Percentiles rank a stretch among this genome's conserved stretches.
These are phyloP conservation scores for Bipolaris zeicola DNA, from an alignment of 2,329 filamentous ascomycete genomes.

Conservation along the genomic window DNA sequence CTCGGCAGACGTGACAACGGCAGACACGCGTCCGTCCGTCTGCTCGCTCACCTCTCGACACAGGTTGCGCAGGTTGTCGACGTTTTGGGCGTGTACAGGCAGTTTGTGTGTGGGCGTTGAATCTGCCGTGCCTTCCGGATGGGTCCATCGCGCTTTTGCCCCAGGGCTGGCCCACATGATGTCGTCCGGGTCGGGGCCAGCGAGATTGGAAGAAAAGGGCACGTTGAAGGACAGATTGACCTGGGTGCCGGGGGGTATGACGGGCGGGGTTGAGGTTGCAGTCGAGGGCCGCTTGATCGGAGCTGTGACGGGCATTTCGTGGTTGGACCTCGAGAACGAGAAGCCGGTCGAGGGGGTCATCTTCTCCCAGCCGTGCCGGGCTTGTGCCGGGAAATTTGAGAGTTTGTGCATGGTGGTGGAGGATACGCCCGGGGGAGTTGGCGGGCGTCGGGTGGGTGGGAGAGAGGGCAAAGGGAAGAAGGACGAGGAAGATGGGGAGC, in stretches of 20 bases:
- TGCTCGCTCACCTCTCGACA: slow-evolving; percentile 80
- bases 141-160: slow-evolving; percentile 90
- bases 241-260: slow-evolving; percentile 73
- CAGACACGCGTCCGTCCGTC: slow-evolving; percentile 71
- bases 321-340: slow-evolving; percentile 65
- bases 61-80: slow-evolving; percentile 76
- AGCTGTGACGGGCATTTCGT: slow-evolving; percentile 58
- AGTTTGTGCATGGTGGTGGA: slow-evolving; percentile 66
- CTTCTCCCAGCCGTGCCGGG: slow-evolving; percentile 70
- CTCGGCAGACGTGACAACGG: slow-evolving; percentile 80
- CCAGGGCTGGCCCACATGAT: slow-evolving; percentile 90
- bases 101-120: slow-evolving; percentile 84
- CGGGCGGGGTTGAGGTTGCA: slow-evolving; percentile 58
- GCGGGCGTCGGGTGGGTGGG: slow-evolving; percentile 31
- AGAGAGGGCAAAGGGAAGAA: slow-evolving; percentile 23
- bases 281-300: slow-evolving; percentile 63
- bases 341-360: slow-evolving; percentile 68
- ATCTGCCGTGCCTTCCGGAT: slow-evolving; percentile 84
- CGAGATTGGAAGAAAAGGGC: slow-evolving; percentile 89
- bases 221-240: slow-evolving; percentile 98
- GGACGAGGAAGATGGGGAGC: slow-evolving; percentile 26
- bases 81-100: slow-evolving; percentile 88
- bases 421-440: slow-evolving; percentile 35
- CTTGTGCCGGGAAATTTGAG: slow-evolving; percentile 68
- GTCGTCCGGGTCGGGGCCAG: slow-evolving; percentile 91